Percentiles rank a stretch among this genome's conserved stretches.
phyloP scores from a whole-genome alignment of 805 yeast genomes.

The Candida sakaeoensis region DNA sequence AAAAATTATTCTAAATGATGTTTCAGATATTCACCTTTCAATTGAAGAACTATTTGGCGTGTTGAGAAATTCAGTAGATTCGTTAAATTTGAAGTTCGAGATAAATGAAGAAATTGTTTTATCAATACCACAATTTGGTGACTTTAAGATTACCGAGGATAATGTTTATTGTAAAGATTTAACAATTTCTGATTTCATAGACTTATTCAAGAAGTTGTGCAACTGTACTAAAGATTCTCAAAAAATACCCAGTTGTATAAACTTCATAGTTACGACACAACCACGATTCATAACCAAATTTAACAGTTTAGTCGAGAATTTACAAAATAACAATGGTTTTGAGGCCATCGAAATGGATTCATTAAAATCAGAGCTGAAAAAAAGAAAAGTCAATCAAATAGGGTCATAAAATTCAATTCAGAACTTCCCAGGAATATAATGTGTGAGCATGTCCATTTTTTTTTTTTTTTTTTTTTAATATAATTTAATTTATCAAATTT shows the following conservation, averaged over 20 bases:
- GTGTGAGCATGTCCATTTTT: not conserved
- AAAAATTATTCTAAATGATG: not conserved
- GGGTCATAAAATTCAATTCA: constrained; percentile 4
- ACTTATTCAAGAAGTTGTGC: constrained; percentile 18
- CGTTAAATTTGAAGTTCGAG: constrained; percentile 22
- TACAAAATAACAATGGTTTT: constrained; percentile 6
- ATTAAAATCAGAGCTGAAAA: not conserved
- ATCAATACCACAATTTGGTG: constrained; percentile 24
- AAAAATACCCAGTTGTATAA: constrained; percentile 14
- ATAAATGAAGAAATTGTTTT: constrained; percentile 25
- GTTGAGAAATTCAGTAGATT: constrained; percentile 25
- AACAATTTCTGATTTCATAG: constrained; percentile 23
- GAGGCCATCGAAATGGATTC: constrained; percentile 2
- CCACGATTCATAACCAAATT: constrained; percentile 26
- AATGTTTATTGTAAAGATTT: constrained; percentile 23
- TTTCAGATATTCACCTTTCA: constrained; percentile 10
- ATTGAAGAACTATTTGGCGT: constrained; percentile 23
- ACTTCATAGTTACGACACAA: constrained; percentile 18
- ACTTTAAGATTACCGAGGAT: constrained; percentile 29
- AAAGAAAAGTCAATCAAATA: constrained; percentile 3
- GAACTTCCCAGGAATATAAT: constrained; percentile 1
- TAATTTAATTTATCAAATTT: constrained; percentile 30
- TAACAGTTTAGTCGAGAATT: constrained; percentile 15
- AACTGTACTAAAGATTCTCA: constrained; percentile 10
- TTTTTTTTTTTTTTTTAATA: constrained; percentile 8